These are phyloP conservation scores for Penicillium verrucosum DNA, from an alignment of 2,329 filamentous ascomycete genomes.

Conservation along the genomic window DNA sequence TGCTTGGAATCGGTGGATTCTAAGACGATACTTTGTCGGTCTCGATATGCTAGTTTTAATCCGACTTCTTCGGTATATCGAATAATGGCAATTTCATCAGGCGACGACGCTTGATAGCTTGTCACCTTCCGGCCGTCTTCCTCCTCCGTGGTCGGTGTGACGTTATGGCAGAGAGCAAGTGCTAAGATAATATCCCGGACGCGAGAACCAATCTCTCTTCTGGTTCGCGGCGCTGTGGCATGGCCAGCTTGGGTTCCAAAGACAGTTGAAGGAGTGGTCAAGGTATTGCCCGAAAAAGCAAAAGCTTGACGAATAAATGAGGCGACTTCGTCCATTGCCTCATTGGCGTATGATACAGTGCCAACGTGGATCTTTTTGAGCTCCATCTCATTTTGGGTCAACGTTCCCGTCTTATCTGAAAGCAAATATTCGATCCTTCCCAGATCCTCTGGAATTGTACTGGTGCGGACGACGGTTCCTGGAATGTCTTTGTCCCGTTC, in stretches of 20 bases:
- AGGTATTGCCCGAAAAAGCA: constrained; percentile 58
- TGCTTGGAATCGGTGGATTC: constrained; percentile 72
- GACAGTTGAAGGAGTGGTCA: constrained; percentile 74
- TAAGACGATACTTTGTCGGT: constrained; percentile 80
- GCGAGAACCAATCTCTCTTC: constrained; percentile 87
- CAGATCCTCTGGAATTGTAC: constrained; percentile 94
- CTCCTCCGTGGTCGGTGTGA: constrained; percentile 86
- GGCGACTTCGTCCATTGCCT: constrained; percentile 96
- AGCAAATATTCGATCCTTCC: constrained; percentile 94
- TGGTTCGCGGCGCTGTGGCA: constrained; percentile 69
- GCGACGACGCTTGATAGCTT: constrained; percentile 93
- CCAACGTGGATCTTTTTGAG: constrained; percentile 98
- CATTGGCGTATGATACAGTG: constrained; percentile 95
- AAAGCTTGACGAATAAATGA: constrained; percentile 86
- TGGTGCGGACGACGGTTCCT: constrained; percentile 89
- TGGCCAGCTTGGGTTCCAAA: constrained; percentile 58
- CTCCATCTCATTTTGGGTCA: constrained; percentile 98
- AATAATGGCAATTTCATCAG: constrained; percentile 97
- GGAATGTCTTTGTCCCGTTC: constrained; percentile 86
- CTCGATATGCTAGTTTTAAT: constrained; percentile 76
- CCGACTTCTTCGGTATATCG: constrained; percentile 93
- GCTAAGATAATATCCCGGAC: constrained; percentile 92
- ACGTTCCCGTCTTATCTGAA: constrained; percentile 95
- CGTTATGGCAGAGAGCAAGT: constrained; percentile 91
- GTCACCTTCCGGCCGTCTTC: constrained; percentile 73